phyloP scores from a whole-genome alignment of 2,329 filamentous ascomycete genomes.

The Hypocreales sp. region DNA sequence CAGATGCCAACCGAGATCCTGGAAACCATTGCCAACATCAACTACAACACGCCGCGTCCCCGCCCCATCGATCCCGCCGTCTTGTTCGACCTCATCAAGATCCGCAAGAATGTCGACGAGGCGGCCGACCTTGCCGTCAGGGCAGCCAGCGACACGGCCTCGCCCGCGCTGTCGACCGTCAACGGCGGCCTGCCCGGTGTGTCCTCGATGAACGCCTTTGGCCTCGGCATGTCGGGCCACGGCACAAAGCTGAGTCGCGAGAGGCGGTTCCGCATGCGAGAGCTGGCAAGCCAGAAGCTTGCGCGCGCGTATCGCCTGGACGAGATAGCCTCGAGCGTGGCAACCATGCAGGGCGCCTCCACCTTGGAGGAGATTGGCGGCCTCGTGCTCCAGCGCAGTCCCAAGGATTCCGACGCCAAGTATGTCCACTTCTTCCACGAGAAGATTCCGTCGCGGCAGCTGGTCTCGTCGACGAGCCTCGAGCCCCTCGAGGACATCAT shows the following conservation, averaged over 20 bases:
- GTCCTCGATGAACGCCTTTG: conserved; percentile 7
- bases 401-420: conserved; percentile 56
- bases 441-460: conserved; percentile 63
- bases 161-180: conserved; percentile 43
- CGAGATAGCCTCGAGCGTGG: conserved; percentile 70
- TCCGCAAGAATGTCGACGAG: conserved; percentile 65
- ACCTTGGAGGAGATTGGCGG: conserved; percentile 62
- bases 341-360: conserved; percentile 68
- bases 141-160: conserved; percentile 58
- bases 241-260: conserved; percentile 58
- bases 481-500: conserved; percentile 54
- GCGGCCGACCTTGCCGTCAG: conserved; percentile 64
- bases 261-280: conserved; percentile 62
- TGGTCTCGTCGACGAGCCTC: conserved; percentile 58
- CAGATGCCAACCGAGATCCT: conserved; percentile 66
- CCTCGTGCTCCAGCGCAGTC: conserved; percentile 54
- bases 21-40: conserved; percentile 63
- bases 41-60: conserved; percentile 62
- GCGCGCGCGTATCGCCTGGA: conserved; percentile 65
- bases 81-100: conserved; percentile 74
- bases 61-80: conserved; percentile 65
- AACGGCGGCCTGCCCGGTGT: conserved; percentile 20
- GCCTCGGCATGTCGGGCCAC: conserved; percentile 31
- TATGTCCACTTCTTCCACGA: conserved; percentile 92
- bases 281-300: conserved; percentile 66